A percentile compares a stretch with the other conserved stretches of the same genome.
These are phyloP conservation scores for Pestalotiopsis sp. DNA, from an alignment of 2,329 filamentous ascomycete species.

Conservation along the genomic window DNA sequence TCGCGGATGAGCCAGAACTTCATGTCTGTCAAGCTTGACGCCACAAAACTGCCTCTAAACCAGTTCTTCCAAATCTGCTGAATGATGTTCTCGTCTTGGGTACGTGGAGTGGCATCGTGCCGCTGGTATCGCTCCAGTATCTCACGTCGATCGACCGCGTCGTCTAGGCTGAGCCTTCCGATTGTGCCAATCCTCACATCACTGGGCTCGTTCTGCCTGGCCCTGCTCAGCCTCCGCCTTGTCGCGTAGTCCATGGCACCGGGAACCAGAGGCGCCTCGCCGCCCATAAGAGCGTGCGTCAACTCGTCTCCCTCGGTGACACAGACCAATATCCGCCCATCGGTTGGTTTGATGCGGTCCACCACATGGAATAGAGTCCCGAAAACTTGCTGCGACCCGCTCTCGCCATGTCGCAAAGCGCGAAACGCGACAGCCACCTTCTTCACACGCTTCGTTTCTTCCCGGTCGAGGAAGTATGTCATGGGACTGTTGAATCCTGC, in stretches of 20 bases:
- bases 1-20: constrained; percentile 48
- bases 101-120: constrained; percentile 12
- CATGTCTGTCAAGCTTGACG: constrained; percentile 41
- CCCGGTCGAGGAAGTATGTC: constrained; percentile 48
- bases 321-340: constrained; percentile 40
- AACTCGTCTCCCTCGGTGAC: constrained; percentile 40
- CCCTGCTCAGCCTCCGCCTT: background rate
- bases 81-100: constrained; percentile 35
- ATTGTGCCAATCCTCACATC: background rate
- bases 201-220: background rate
- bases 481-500: constrained; percentile 51
- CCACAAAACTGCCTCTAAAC: constrained; percentile 43
- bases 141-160: constrained; percentile 7
- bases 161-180: constrained; percentile 1
- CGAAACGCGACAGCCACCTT: constrained; percentile 46
- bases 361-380: constrained; percentile 50
- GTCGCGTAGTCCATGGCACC: constrained; percentile 6
- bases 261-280: constrained; percentile 23
- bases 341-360: constrained; percentile 31
- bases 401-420: constrained; percentile 45
- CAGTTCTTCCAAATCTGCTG: constrained; percentile 53
- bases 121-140: constrained; percentile 5
- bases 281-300: constrained; percentile 30
- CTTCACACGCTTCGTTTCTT: constrained; percentile 45
- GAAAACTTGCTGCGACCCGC: constrained; percentile 48